Percentiles rank a stretch among this genome's conserved stretches.
These are phyloP conservation scores for Elaphomyces granulatus DNA, from an alignment of 495 filamentous ascomycete genomes.

Conservation along the genomic window DNA sequence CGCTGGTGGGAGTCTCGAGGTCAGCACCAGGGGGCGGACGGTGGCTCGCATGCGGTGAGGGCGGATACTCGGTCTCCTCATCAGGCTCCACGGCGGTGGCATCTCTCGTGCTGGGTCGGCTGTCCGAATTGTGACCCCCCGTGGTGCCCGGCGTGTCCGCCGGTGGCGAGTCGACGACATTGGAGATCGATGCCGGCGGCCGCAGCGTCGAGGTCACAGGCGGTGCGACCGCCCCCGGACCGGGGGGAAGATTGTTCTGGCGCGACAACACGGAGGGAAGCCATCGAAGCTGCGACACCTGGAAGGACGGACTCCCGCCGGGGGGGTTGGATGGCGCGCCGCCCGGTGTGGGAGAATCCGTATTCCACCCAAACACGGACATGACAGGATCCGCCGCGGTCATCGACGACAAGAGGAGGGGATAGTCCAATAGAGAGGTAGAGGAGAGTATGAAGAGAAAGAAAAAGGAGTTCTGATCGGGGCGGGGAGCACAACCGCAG, in stretches of 20 bases:
- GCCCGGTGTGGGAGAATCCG: neutral
- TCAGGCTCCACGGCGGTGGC: neutral
- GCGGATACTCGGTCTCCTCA: neutral
- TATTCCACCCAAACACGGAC: slow-evolving; percentile 16
- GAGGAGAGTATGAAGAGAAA: too few species aligned
- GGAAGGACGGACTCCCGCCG: slow-evolving; percentile 4
- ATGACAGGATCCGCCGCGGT: slow-evolving; percentile 1
- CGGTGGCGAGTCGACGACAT: neutral
- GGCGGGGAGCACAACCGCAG: too few species aligned
- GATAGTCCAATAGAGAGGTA: too few species aligned
- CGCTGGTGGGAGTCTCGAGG: slow-evolving; percentile 12
- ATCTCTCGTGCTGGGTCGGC: neutral
- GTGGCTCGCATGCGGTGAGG: too few species aligned
- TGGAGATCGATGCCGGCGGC: neutral
- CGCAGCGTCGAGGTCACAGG: neutral
- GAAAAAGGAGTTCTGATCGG: too few species aligned
- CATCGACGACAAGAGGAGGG: too few species aligned
- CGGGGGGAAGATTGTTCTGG: neutral
- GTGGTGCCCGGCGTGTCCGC: neutral
- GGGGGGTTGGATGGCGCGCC: slow-evolving; percentile 1
- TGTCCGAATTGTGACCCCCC: neutral
- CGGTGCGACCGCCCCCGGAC: neutral
- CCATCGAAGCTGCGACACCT: slow-evolving; percentile 17
- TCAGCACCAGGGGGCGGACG: neutral
- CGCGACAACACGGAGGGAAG: slow-evolving; percentile 6